Evolutionary conservation across 257 asterid species (phyloP).

Genomic region (Capsicum pubescens): DNA sequence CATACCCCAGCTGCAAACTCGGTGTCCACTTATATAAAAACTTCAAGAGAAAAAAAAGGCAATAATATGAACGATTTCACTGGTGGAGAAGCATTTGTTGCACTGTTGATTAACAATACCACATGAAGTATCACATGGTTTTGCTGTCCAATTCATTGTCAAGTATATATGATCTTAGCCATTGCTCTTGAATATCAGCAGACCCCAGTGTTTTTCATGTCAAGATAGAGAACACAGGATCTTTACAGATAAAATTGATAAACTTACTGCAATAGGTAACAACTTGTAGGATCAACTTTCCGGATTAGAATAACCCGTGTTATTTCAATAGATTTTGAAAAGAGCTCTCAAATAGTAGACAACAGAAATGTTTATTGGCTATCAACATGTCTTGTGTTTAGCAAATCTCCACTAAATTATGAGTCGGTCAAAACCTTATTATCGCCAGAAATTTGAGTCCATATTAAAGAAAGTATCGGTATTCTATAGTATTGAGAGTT

Average conservation of each 20-base stretch:
- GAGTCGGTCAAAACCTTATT: background rate
- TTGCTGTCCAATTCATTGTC: background rate
- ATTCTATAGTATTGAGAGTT: too few relatives aligned
- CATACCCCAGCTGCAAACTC: background rate
- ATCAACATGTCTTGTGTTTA: background rate
- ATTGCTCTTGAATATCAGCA: background rate
- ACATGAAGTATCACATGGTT: slow-evolving; percentile 9
- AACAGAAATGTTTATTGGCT: background rate
- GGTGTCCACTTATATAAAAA: background rate
- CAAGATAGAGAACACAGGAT: background rate
- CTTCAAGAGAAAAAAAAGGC: too few relatives aligned
- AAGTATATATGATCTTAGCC: slow-evolving; percentile 10
- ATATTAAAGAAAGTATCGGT: too few relatives aligned
- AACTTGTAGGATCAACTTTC: background rate
- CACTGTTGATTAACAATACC: slow-evolving; percentile 7
- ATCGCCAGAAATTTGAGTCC: background rate
- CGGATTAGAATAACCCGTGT: background rate
- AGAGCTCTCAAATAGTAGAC: too few relatives aligned
- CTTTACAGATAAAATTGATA: background rate
- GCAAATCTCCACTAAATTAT: background rate
- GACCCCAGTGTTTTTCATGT: background rate
- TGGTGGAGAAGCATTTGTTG: background rate
- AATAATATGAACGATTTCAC: background rate
- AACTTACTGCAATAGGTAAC: too few relatives aligned
- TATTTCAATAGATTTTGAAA: background rate